phyloP scores from a whole-genome alignment of 768 basidiomycete genomes.

The Suillus plorans region DNA sequence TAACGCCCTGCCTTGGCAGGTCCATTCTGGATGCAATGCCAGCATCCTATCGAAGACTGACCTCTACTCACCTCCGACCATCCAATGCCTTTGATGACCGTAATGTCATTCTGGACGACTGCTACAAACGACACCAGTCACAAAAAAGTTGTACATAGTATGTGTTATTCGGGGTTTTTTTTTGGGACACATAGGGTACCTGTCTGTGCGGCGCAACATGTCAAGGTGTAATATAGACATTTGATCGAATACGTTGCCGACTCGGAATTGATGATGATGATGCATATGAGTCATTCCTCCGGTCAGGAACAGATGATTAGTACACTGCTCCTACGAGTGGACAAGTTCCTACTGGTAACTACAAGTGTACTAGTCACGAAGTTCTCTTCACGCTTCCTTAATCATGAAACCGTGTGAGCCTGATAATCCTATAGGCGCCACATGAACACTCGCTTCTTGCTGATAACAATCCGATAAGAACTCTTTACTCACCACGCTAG shows the following conservation, averaged over 20 bases:
- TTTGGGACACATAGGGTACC: neutral
- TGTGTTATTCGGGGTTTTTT: neutral
- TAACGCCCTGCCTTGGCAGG: conserved; percentile 12
- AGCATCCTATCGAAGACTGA: conserved; percentile 23
- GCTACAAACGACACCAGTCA: neutral
- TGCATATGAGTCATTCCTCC: neutral
- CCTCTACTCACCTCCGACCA: neutral
- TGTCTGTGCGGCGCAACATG: no score
- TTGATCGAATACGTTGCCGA: neutral
- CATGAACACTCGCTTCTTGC: neutral
- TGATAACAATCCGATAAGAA: neutral
- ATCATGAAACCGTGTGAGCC: neutral
- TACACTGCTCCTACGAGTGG: neutral
- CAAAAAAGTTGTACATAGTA: neutral
- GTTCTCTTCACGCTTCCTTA: neutral
- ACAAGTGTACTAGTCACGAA: neutral
- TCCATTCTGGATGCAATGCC: conserved; percentile 30
- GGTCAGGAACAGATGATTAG: neutral
- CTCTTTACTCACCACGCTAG: no score
- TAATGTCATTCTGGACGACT: neutral
- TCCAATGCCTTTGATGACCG: neutral
- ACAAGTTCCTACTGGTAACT: neutral
- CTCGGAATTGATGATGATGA: neutral
- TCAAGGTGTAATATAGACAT: neutral
- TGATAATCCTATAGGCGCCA: neutral